These are phyloP conservation scores for Alternaria atra DNA, from an alignment of 2,329 filamentous ascomycete species.

Conservation along the genomic window DNA sequence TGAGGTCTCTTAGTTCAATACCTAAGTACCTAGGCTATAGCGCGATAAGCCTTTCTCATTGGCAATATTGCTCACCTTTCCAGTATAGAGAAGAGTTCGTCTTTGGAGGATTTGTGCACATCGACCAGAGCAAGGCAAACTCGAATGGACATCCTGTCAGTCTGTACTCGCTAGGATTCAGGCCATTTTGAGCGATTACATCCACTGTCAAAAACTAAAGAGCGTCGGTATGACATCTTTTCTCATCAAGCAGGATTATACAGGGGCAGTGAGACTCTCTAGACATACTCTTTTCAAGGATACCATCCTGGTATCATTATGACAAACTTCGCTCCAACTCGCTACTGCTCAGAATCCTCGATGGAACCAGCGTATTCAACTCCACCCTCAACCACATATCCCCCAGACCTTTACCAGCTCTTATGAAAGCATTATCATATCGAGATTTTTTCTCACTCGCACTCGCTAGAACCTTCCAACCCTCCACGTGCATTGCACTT, in stretches of 20 bases:
- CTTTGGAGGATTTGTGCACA: no score
- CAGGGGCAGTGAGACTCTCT: not conserved
- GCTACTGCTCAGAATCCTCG: not conserved
- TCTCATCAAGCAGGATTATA: not conserved
- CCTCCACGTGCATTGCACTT: not conserved
- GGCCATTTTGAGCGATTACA: no score
- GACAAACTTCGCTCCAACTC: not conserved
- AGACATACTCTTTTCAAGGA: not conserved
- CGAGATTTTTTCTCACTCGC: not conserved
- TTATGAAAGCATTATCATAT: not conserved
- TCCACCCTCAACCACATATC: not conserved
- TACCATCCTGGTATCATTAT: not conserved
- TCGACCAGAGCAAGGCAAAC: no score
- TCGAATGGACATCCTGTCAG: no score
- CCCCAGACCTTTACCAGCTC: constrained; percentile 6
- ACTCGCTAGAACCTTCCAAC: constrained; percentile 5
- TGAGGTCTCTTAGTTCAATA: no score
- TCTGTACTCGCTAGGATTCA: no score
- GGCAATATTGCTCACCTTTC: no score
- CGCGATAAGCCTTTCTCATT: no score
- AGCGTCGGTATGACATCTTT: not conserved
- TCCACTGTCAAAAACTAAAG: no score
- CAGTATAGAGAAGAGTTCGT: no score
- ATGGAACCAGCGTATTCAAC: not conserved
- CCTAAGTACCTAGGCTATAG: no score